Percentiles rank a stretch among this genome's conserved stretches.
Evolutionary conservation across 2,329 filamentous ascomycete genomes (phyloP).

Genomic region (Trichothecium roseum): DNA sequence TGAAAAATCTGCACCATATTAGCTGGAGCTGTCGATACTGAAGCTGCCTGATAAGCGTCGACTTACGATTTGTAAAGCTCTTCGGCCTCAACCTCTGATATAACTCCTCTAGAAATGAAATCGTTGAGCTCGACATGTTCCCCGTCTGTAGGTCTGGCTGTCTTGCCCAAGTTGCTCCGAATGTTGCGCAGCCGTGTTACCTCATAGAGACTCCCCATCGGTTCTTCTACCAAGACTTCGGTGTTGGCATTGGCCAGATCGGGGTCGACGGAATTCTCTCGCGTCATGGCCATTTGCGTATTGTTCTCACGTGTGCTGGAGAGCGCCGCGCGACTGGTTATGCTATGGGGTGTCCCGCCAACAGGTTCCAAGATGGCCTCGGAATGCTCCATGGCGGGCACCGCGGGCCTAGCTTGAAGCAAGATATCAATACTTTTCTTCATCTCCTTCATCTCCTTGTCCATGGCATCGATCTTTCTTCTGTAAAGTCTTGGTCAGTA

Average conservation of each 20-base stretch:
- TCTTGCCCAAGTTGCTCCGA: constrained; percentile 15
- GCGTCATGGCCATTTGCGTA: constrained; percentile 18
- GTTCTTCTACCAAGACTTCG: constrained; percentile 18
- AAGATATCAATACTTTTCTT: constrained; percentile 11
- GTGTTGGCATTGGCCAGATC: constrained; percentile 8
- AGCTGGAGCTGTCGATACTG: constrained; percentile 6
- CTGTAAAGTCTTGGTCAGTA: neutral
- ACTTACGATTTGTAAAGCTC: constrained; percentile 11
- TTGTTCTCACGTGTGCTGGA: constrained; percentile 9
- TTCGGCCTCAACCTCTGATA: constrained; percentile 16
- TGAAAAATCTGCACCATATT: neutral
- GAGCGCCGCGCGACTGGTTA: constrained; percentile 9
- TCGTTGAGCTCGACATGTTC: constrained; percentile 11
- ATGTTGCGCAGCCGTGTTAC: constrained; percentile 21
- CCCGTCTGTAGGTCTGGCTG: constrained; percentile 5
- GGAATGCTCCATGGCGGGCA: neutral
- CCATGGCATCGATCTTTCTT: constrained; percentile 17
- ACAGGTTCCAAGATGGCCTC: neutral
- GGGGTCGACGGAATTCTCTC: constrained; percentile 18
- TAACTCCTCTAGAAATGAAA: constrained; percentile 17
- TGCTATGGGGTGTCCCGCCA: constrained; percentile 15
- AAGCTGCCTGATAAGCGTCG: constrained; percentile 8
- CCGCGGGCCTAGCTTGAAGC: constrained; percentile 1
- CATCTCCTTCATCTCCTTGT: constrained; percentile 13
- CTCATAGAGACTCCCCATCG: constrained; percentile 21